phyloP scores from a whole-genome alignment of 768 basidiomycete genomes.

The Aureoboletus auriporus region DNA sequence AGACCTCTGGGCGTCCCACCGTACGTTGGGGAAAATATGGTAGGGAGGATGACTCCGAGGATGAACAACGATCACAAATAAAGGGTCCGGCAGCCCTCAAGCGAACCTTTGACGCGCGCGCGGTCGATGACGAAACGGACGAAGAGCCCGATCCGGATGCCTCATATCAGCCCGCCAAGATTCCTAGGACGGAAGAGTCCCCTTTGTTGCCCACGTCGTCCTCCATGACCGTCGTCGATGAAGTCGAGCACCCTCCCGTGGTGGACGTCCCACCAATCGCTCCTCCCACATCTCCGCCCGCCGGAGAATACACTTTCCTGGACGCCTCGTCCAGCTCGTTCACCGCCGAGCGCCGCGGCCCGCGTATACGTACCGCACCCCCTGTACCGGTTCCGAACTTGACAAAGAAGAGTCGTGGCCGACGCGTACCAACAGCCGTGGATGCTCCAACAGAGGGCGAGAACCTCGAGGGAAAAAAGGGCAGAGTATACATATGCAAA shows the following conservation, averaged over 20 bases:
- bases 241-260: slow-evolving; percentile 8
- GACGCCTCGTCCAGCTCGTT: slow-evolving; percentile 34
- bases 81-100: slow-evolving; percentile 25
- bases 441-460: slow-evolving; percentile 25
- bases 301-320: slow-evolving; percentile 33
- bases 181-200: slow-evolving; percentile 25
- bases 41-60: slow-evolving; percentile 28
- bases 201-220: slow-evolving; percentile 25
- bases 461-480: slow-evolving; percentile 27
- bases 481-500: slow-evolving; percentile 52
- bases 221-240: slow-evolving; percentile 28
- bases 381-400: slow-evolving; percentile 74
- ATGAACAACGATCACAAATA: slow-evolving; percentile 11
- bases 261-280: slow-evolving; percentile 4
- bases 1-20: slow-evolving; percentile 31
- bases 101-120: slow-evolving; percentile 32
- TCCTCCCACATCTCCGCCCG: slow-evolving; percentile 22
- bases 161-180: slow-evolving; percentile 20
- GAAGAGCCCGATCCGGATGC: slow-evolving; percentile 25
- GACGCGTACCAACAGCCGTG: slow-evolving; percentile 61
- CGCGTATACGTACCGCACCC: slow-evolving; percentile 50
- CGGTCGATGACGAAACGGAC: slow-evolving; percentile 33
- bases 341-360: slow-evolving; percentile 39
- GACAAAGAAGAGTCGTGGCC: slow-evolving; percentile 77
- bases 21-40: slow-evolving; percentile 33